Evolutionary conservation across 2,329 filamentous ascomycete genomes (phyloP).

Genomic region (Boeremia lycopersici): DNA sequence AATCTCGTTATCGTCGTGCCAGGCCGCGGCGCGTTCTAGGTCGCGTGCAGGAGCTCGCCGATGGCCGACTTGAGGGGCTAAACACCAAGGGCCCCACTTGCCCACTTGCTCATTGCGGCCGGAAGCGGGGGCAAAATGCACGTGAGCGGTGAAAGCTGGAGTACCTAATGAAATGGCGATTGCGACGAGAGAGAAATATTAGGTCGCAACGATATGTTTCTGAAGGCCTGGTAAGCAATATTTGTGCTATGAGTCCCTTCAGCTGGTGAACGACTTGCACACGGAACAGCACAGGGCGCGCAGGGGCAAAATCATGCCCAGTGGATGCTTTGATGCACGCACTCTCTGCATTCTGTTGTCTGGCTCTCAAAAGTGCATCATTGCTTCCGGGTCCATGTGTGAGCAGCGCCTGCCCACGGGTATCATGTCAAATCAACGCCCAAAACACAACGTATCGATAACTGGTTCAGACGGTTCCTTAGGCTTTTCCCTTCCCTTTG

Average conservation of each 20-base stretch:
- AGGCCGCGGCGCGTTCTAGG: conserved; percentile 14
- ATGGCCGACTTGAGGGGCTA: conserved; percentile 25
- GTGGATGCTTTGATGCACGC: background rate
- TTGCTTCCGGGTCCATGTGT: background rate
- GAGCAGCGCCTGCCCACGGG: background rate
- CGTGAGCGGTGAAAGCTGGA: conserved; percentile 3
- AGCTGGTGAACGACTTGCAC: background rate
- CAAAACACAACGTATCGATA: background rate
- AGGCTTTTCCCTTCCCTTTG: conserved; percentile 29
- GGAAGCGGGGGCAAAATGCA: background rate
- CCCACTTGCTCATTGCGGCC: conserved; percentile 10
- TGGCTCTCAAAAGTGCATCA: background rate
- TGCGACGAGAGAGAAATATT: too few relatives aligned
- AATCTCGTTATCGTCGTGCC: conserved; percentile 17
- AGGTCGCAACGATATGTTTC: too few relatives aligned
- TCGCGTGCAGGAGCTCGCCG: conserved; percentile 35
- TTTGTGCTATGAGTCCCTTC: too few relatives aligned
- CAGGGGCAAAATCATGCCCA: too few relatives aligned
- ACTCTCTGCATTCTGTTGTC: background rate
- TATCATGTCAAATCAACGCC: conserved; percentile 9
- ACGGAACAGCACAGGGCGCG: background rate
- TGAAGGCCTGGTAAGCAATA: too few relatives aligned
- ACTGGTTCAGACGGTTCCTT: background rate
- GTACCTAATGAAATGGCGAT: too few relatives aligned
- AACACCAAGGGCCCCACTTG: conserved; percentile 2